Evolutionary conservation across 345 rosid genomes (phyloP), one percentile per base, ranked within the genome.

Genomic region (Sonneratia alba): DNA sequence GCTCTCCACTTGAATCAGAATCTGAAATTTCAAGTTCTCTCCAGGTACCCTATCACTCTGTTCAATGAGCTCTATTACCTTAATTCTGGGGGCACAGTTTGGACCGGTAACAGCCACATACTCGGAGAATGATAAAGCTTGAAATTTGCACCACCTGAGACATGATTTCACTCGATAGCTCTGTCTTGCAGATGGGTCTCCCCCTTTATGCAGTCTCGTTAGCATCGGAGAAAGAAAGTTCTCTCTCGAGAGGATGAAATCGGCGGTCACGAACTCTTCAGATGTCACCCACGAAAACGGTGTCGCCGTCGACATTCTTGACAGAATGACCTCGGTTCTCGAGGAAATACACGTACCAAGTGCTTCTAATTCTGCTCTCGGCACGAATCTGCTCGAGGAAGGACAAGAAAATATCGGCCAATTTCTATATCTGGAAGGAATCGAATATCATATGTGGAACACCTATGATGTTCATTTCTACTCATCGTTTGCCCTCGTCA

Each of bases 371-470:
- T 91, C 98, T 71, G 96, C 97, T 71, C 83, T 90, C 68, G 98
- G 98, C 42, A 85, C 96, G 53, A 89, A 89, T 79, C 76, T 94
- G 83, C 98, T 94, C 34, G 86, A 79, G 77, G 86, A 86, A 78
- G 98, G 95, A 79, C 95, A 94, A 82, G 98, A 94, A 77, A 91
- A 91, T 85, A 84, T 94, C 7, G 98, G 98, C 11, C 97, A 91
- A 67, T 94, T 94, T 78, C 95, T 94, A 66, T 91, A 94, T 72
- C 85, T 91, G 13, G 97, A 94, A 85, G 98, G 98, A 53, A 40
- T 85, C 13, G 98, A 94, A 68, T 94, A 90, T 75, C 91, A 70
- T 51, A 91, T 94, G 97, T 94, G 97, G 97, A 91, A 91, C 82
- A 91, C 98, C 38, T 94, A 91, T 37, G 98, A 91, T 66, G 97